Conservation (phyloP, 2,329 filamentous ascomycete genomes). For the Macrophomina tecta region DNA sequence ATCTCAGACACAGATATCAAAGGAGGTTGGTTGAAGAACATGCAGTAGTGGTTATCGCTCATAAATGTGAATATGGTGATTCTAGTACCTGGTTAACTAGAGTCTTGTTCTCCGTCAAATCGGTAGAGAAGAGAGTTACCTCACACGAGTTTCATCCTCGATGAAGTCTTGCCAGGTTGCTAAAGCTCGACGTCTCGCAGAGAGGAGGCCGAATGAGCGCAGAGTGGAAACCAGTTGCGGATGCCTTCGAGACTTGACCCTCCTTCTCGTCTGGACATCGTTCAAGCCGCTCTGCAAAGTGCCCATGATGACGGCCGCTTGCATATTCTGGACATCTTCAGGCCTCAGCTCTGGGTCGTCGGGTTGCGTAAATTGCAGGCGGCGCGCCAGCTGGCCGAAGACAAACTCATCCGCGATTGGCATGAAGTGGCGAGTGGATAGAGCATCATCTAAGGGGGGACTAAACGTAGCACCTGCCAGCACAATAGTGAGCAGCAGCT, state of each 20-base stretch:
- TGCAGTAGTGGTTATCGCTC: constrained; percentile 17
- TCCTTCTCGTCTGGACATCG: constrained; percentile 1
- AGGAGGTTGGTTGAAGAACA: constrained; percentile 27
- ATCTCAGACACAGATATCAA: constrained; percentile 26
- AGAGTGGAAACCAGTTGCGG: constrained; percentile 22
- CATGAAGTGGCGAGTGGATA: background rate
- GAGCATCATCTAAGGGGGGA: background rate
- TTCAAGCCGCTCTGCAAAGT: constrained; percentile 16
- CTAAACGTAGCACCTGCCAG: background rate
- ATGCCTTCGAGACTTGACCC: constrained; percentile 17
- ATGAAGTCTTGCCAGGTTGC: background rate
- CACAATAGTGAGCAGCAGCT: background rate
- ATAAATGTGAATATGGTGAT: constrained; percentile 19
- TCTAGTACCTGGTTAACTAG: background rate
- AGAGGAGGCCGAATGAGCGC: constrained; percentile 13
- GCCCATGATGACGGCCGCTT: constrained; percentile 24
- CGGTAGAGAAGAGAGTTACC: background rate
- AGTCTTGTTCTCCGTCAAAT: background rate
- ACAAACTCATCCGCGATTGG: background rate
- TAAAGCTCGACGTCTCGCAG: background rate
- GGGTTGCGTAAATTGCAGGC: background rate
- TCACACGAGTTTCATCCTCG: background rate
- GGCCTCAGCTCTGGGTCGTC: background rate
- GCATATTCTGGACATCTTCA: constrained; percentile 20
- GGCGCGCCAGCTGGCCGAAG: background rate